Evolutionary conservation across 805 yeast genomes (phyloP).

Genomic region (Kuraishia hungarica): DNA sequence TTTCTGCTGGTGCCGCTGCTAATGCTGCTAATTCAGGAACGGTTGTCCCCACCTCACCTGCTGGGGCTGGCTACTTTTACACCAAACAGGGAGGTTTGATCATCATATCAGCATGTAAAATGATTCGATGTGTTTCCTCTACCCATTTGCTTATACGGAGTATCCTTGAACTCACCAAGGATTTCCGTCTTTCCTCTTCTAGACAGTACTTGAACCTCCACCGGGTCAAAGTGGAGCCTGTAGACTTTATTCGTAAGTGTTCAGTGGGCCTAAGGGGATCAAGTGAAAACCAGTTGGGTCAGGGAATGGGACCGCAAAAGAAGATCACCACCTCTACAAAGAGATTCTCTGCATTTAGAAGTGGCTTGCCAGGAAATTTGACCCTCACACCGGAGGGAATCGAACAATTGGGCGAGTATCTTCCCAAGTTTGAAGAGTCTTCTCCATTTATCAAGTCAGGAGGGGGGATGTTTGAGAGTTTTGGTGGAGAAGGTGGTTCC

Average conservation of each 20-base stretch:
- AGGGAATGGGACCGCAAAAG: constrained; percentile 16
- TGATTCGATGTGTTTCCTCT: constrained; percentile 42
- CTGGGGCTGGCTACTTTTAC: constrained; percentile 33
- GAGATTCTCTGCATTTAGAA: constrained; percentile 41
- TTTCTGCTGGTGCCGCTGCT: not conserved
- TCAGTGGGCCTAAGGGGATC: constrained; percentile 49
- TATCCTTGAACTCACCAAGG: constrained; percentile 52
- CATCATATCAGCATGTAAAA: constrained; percentile 24
- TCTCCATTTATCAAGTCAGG: constrained; percentile 19
- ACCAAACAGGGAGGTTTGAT: constrained; percentile 56
- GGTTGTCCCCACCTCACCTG: too few species aligned
- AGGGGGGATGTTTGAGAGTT: constrained; percentile 16
- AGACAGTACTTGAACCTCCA: constrained; percentile 63
- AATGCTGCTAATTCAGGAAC: too few species aligned
- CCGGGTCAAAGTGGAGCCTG: constrained; percentile 47
- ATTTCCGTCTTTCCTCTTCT: constrained; percentile 48
- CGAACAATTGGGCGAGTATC: constrained; percentile 25
- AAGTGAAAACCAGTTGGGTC: constrained; percentile 19
- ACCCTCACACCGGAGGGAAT: constrained; percentile 40
- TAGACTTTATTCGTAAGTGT: constrained; percentile 51
- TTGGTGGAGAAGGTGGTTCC: constrained; percentile 1
- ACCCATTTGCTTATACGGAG: constrained; percentile 48
- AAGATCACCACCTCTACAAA: constrained; percentile 19
- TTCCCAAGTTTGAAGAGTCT: constrained; percentile 10
- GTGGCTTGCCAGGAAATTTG: constrained; percentile 41